phyloP scores from a whole-genome alignment of 805 yeast genomes.

The Lipomyces yamanashiensis region DNA sequence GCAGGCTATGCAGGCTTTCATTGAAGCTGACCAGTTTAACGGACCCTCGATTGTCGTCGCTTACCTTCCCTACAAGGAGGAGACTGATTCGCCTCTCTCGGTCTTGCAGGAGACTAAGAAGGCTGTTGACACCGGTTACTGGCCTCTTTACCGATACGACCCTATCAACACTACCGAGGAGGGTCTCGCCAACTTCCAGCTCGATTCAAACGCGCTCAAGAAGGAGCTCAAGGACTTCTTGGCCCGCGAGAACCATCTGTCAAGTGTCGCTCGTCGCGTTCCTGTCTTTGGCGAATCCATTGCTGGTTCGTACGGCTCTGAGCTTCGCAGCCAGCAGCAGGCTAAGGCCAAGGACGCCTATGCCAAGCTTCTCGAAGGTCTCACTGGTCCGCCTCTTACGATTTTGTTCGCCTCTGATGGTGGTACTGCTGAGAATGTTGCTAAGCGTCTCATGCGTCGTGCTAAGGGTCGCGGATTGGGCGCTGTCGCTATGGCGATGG shows the following conservation, averaged over 20 bases:
- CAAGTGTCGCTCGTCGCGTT: conserved; percentile 68
- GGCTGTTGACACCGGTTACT: conserved; percentile 92
- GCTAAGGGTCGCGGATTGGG: conserved; percentile 81
- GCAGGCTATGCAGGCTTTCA: conserved; percentile 83
- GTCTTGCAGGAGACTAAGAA: conserved; percentile 83
- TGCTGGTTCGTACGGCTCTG: conserved; percentile 63
- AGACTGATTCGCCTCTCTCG: conserved; percentile 63
- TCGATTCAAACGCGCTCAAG: conserved; percentile 83
- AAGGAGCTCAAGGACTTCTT: conserved; percentile 77
- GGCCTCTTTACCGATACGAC: conserved; percentile 91
- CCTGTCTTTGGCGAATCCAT: conserved; percentile 81
- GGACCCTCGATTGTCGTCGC: conserved; percentile 95
- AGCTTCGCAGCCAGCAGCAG: conserved; percentile 62
- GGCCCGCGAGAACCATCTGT: conserved; percentile 87
- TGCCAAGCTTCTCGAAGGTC: conserved; percentile 75
- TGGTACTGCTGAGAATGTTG: conserved; percentile 83
- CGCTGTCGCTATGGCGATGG: conserved; percentile 68
- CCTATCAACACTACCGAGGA: conserved; percentile 57
- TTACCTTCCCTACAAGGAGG: conserved; percentile 75
- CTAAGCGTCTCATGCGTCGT: conserved; percentile 75
- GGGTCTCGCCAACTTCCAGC: conserved; percentile 62
- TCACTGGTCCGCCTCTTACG: conserved; percentile 89
- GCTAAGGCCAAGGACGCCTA: conserved; percentile 77
- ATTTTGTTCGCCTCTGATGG: conserved; percentile 90
- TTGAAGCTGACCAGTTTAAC: conserved; percentile 84